Evolutionary conservation across 805 yeast species (phyloP).

Genomic region (Pichia sporocuriosa): DNA sequence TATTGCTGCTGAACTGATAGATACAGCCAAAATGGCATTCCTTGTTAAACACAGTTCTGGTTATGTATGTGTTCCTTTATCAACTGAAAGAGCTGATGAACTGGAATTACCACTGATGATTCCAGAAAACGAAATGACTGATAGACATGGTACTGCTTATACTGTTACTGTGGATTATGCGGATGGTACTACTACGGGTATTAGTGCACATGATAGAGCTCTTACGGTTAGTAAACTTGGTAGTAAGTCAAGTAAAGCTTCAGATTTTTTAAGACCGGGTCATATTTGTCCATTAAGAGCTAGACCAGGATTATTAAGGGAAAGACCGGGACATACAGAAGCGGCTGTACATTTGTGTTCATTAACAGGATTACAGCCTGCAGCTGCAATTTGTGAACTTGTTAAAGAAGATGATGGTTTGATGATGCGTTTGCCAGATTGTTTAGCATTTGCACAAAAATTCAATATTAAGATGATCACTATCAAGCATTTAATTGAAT

Average conservation of each 20-base stretch:
- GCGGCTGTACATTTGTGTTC: constrained; percentile 86
- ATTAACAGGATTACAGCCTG: constrained; percentile 74
- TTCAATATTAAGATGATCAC: constrained; percentile 66
- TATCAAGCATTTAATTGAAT: constrained; percentile 63
- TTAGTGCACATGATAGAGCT: constrained; percentile 90
- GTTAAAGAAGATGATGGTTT: constrained; percentile 90
- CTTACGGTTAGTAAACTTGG: constrained; percentile 73
- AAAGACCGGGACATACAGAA: constrained; percentile 94
- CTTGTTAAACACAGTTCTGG: constrained; percentile 84
- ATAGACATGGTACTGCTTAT: constrained; percentile 95
- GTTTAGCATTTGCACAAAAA: constrained; percentile 58
- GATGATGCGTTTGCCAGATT: constrained; percentile 91
- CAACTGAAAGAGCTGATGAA: constrained; percentile 69
- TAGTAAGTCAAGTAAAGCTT: constrained; percentile 44
- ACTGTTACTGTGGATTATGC: constrained; percentile 84
- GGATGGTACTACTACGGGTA: constrained; percentile 94
- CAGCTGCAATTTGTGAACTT: constrained; percentile 88
- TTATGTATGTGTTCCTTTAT: constrained; percentile 86
- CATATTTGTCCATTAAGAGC: constrained; percentile 93
- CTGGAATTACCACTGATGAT: constrained; percentile 78
- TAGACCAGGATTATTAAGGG: constrained; percentile 69
- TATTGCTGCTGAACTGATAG: constrained; percentile 77
- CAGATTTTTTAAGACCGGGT: constrained; percentile 84
- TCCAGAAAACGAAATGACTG: constrained; percentile 41
- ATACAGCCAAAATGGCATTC: constrained; percentile 89